Conservation (phyloP, 805 yeast species). For the Maudiozyma saulgeensis region DNA sequence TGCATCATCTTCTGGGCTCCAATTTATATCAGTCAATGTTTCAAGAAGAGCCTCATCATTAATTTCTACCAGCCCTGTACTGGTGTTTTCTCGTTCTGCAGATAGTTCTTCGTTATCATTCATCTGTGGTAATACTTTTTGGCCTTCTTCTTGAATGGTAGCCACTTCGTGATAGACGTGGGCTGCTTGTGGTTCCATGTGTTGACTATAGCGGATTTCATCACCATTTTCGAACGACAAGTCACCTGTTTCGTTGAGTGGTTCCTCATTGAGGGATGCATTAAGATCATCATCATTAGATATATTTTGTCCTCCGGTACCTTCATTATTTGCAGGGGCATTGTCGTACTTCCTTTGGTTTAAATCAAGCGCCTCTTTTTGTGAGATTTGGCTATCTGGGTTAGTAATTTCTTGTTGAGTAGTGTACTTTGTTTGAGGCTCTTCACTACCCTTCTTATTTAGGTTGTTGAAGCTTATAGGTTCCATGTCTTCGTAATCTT, state of each 20-base stretch:
- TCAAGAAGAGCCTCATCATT: slow-evolving; percentile 34
- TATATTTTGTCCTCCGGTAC: not conserved
- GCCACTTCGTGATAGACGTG: slow-evolving; percentile 25
- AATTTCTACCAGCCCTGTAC: slow-evolving; percentile 28
- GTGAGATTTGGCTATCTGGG: not conserved
- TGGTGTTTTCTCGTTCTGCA: not conserved
- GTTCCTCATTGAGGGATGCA: slow-evolving; percentile 12
- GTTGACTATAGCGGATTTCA: slow-evolving; percentile 22
- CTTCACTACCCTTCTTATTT: not conserved
- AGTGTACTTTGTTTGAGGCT: not conserved
- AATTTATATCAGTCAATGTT: slow-evolving; percentile 64
- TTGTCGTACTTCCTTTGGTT: too few species aligned
- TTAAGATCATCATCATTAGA: slow-evolving; percentile 3
- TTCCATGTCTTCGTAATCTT: not conserved
- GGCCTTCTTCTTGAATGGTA: slow-evolving; percentile 26
- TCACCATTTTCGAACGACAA: slow-evolving; percentile 31
- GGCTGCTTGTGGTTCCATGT: slow-evolving; percentile 8
- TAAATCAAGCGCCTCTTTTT: not conserved
- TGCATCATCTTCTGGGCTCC: slow-evolving; percentile 63
- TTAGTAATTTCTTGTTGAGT: not conserved
- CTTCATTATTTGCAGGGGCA: not conserved
- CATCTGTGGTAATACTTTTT: not conserved
- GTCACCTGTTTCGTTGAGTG: slow-evolving; percentile 19
- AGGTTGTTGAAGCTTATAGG: slow-evolving; percentile 7
- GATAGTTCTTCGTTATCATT: not conserved